Percentiles rank a stretch among this genome's conserved stretches.
Evolutionary conservation across 805 yeast species (phyloP).

Genomic region (Ogataea pignaliae): DNA sequence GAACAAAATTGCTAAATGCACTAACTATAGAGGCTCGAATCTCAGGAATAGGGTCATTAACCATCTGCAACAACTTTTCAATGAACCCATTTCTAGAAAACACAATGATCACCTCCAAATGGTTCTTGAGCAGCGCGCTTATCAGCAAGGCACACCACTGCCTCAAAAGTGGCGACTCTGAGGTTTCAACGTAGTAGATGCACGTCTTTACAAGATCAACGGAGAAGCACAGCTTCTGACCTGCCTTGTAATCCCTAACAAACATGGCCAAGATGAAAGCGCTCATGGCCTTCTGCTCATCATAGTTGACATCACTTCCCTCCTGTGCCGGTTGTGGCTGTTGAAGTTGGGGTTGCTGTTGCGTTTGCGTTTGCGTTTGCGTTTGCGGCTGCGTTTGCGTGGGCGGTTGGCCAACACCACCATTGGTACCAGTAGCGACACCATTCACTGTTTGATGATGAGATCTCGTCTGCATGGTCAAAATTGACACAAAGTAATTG

Average conservation of each 20-base stretch:
- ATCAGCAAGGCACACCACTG: slow-evolving; percentile 88
- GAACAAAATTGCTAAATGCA: slow-evolving; percentile 60
- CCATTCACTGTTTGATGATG: slow-evolving; percentile 2
- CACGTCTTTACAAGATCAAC: slow-evolving; percentile 68
- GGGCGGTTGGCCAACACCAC: slow-evolving; percentile 26
- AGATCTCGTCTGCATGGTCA: slow-evolving; percentile 40
- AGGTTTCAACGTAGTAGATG: slow-evolving; percentile 56
- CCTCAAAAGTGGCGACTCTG: slow-evolving; percentile 80
- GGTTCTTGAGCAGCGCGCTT: slow-evolving; percentile 69
- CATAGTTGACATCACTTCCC: slow-evolving; percentile 44
- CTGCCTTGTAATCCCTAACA: slow-evolving; percentile 72
- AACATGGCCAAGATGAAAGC: slow-evolving; percentile 85
- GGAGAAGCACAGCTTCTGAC: slow-evolving; percentile 75
- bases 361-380: too few species aligned
- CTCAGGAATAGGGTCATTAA: slow-evolving; percentile 91
- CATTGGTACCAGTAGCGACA: slow-evolving; percentile 6
- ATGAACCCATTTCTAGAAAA: slow-evolving; percentile 62
- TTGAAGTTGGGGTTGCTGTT: too few species aligned
- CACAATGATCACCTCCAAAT: slow-evolving; percentile 71
- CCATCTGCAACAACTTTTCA: slow-evolving; percentile 48
- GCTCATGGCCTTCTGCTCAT: slow-evolving; percentile 93
- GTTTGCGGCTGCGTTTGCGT: too few species aligned
- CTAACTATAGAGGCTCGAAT: slow-evolving; percentile 80
- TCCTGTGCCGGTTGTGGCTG: too few species aligned
- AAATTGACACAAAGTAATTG: slow-evolving; percentile 77